Conservation (phyloP, 2,329 filamentous ascomycete genomes). For the Byssoonygena ceratinophila region DNA sequence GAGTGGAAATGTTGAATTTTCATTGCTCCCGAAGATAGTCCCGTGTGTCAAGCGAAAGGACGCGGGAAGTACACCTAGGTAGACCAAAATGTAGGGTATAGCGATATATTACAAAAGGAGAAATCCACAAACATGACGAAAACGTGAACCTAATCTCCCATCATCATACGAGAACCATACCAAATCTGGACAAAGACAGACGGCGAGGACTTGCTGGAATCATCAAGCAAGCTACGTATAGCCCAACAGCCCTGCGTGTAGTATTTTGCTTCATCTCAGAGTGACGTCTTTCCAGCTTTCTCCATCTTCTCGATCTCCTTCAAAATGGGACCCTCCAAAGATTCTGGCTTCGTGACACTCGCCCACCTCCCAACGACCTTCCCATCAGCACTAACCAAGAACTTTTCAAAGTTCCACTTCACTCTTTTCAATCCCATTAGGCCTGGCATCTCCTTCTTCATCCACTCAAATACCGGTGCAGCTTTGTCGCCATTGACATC, state of each 20-base stretch:
- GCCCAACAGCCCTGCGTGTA: neutral
- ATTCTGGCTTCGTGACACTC: constrained; percentile 75
- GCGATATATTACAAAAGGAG: neutral
- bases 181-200: no score
- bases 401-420: constrained; percentile 99
- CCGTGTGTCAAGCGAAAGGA: neutral
- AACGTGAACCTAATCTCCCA: neutral
- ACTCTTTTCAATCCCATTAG: constrained; percentile 78
- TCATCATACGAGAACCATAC: neutral
- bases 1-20: neutral
- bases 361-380: constrained; percentile 79
- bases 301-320: constrained; percentile 56
- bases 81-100: neutral
- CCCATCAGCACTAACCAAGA: constrained; percentile 76
- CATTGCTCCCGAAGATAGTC: neutral
- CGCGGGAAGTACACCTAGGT: neutral
- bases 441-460: constrained; percentile 63
- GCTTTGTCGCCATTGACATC: constrained; percentile 85
- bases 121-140: neutral
- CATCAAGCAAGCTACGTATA: no score
- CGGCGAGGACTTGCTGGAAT: no score
- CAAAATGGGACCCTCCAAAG: constrained; percentile 62
- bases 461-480: constrained; percentile 67
- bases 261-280: neutral
- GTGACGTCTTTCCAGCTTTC: constrained; percentile 25